Percentiles rank a stretch among this genome's conserved stretches.
Evolutionary conservation across 805 yeast species (phyloP).

Genomic region (Ogataea philodendri): DNA sequence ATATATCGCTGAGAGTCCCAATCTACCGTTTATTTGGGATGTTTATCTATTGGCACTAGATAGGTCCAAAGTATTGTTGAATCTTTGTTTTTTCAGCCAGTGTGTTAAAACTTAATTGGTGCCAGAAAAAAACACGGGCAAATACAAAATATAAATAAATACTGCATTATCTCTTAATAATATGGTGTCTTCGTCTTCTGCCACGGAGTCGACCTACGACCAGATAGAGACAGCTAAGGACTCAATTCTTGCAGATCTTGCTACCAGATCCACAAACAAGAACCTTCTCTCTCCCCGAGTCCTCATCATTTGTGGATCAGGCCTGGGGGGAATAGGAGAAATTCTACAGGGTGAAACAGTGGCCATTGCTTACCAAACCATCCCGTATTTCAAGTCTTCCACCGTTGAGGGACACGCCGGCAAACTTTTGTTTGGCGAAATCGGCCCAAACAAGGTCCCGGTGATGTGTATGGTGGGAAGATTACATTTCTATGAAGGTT

Average conservation of each 20-base stretch:
- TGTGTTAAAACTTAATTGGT: too few relatives aligned
- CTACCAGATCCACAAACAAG: constrained; percentile 7
- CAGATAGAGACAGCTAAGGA: constrained; percentile 18
- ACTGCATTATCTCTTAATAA: not conserved
- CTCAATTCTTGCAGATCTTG: constrained; percentile 13
- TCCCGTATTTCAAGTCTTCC: constrained; percentile 78
- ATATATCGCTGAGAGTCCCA: too few relatives aligned
- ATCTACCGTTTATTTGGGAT: too few relatives aligned
- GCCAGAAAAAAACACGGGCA: constrained; percentile 4
- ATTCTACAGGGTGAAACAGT: constrained; percentile 42
- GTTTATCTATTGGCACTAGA: too few relatives aligned
- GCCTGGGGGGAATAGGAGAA: constrained; percentile 81
- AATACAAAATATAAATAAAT: constrained; percentile 3
- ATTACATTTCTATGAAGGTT: constrained; percentile 90
- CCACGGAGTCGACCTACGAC: constrained; percentile 4
- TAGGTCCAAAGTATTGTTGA: too few relatives aligned
- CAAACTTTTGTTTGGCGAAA: constrained; percentile 69
- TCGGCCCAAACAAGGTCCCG: constrained; percentile 67
- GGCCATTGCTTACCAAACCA: constrained; percentile 58
- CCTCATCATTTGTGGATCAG: constrained; percentile 91
- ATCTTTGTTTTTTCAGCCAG: constrained; percentile 7
- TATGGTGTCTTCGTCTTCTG: not conserved
- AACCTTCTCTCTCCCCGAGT: constrained; percentile 48
- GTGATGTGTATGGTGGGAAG: constrained; percentile 94
- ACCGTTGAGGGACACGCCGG: constrained; percentile 94